phyloP scores from a whole-genome alignment of 148 eudicot species.

The Arctostaphylos glauca region DNA sequence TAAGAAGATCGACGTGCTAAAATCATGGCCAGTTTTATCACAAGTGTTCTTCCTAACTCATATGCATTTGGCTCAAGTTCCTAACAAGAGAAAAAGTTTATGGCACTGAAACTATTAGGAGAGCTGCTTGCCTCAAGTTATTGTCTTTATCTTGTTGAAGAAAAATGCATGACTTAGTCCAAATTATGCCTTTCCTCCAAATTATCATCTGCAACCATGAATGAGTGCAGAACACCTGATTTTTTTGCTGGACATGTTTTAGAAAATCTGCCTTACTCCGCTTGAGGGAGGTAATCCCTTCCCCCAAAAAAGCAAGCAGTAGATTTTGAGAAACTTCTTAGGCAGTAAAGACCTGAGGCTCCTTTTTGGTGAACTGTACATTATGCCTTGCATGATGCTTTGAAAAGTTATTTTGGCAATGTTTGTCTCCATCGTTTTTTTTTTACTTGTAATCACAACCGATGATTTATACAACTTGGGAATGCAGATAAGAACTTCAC shows the following conservation, averaged over 20 bases:
- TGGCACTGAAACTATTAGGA: not conserved
- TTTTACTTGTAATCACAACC: constrained; percentile 8
- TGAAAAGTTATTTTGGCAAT: not conserved
- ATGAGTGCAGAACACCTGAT: not conserved
- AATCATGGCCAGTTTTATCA: not conserved
- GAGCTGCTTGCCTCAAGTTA: not conserved
- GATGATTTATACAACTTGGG: not conserved
- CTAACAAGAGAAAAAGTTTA: not conserved
- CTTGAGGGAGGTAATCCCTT: not conserved
- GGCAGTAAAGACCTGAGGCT: not conserved
- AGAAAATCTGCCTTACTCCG: not conserved
- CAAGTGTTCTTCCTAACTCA: not conserved
- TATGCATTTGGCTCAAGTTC: not conserved
- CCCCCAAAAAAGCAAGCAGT: not conserved
- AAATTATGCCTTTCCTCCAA: not conserved
- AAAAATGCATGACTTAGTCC: not conserved
- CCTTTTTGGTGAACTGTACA: not conserved
- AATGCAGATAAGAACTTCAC: constrained; percentile 76
- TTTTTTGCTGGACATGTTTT: not conserved
- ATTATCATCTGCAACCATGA: not conserved
- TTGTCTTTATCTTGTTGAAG: not conserved
- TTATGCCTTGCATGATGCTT: constrained; percentile 3
- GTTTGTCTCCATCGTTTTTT: not conserved
- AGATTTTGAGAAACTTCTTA: not conserved
- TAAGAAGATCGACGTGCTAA: not conserved